phyloP scores from a whole-genome alignment of 768 basidiomycete species.

The Chiua virens region DNA sequence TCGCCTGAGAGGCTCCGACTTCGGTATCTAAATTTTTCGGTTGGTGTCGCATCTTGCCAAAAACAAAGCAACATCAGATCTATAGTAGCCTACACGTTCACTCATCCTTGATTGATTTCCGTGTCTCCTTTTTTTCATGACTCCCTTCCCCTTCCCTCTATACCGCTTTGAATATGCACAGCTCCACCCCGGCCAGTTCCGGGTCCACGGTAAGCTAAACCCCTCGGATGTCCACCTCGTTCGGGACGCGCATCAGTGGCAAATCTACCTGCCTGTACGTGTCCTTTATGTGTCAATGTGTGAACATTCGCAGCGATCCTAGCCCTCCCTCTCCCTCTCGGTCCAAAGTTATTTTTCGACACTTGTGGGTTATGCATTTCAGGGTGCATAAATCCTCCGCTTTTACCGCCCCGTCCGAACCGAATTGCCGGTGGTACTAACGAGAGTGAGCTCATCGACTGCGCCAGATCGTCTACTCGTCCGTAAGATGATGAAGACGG shows the following conservation, averaged over 20 bases:
- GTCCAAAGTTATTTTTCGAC: slow-evolving; percentile 25
- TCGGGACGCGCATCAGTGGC: background rate
- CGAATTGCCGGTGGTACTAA: slow-evolving; percentile 69
- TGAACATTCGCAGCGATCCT: slow-evolving; percentile 26
- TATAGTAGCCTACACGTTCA: background rate
- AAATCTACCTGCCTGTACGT: slow-evolving; percentile 6
- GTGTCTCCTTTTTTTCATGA: slow-evolving; percentile 1
- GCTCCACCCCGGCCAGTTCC: slow-evolving; percentile 13
- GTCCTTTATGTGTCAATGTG: slow-evolving; percentile 11
- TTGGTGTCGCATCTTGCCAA: background rate
- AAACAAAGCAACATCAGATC: background rate
- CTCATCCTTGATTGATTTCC: too few relatives aligned
- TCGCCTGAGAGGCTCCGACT: too few relatives aligned
- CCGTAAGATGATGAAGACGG: slow-evolving; percentile 17
- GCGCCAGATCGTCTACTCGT: slow-evolving; percentile 48
- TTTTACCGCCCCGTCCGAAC: slow-evolving; percentile 71
- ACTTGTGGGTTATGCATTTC: slow-evolving; percentile 35
- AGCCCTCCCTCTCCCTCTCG: slow-evolving; percentile 32
- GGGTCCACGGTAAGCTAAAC: slow-evolving; percentile 10
- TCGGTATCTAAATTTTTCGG: too few relatives aligned
- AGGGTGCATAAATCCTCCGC: slow-evolving; percentile 47
- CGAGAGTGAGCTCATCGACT: slow-evolving; percentile 46
- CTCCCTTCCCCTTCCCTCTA: slow-evolving; percentile 12
- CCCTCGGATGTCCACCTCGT: slow-evolving; percentile 10
- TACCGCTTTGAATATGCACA: background rate